Percentiles rank a stretch among this genome's conserved stretches.
These are phyloP conservation scores for Aspergillus fructus DNA, from an alignment of 2,329 filamentous ascomycete species.

Conservation along the genomic window DNA sequence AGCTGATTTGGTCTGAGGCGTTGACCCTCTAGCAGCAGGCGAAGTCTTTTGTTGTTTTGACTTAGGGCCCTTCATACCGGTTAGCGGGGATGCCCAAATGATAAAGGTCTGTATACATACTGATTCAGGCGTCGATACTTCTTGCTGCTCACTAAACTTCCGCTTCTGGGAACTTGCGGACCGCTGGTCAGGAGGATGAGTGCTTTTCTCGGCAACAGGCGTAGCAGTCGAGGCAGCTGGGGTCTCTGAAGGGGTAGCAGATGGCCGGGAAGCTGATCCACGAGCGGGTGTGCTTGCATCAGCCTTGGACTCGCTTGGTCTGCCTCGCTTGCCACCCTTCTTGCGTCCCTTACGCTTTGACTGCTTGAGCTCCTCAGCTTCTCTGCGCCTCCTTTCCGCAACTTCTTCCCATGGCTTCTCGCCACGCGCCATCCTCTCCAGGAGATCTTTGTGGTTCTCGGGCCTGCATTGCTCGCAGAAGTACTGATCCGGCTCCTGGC, in stretches of 20 bases:
- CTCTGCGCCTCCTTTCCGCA: slow-evolving; percentile 62
- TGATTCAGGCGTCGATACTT: slow-evolving; percentile 26
- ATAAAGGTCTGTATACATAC: slow-evolving; percentile 25
- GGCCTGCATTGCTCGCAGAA: slow-evolving; percentile 90
- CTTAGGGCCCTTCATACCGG: slow-evolving; percentile 36
- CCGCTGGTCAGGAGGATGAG: slow-evolving; percentile 21
- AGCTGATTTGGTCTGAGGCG: slow-evolving; percentile 26
- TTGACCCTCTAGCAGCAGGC: slow-evolving; percentile 22
- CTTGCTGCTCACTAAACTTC: slow-evolving; percentile 43
- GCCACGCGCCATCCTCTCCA: slow-evolving; percentile 74
- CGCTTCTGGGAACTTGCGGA: slow-evolving; percentile 42
- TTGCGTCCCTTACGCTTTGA: slow-evolving; percentile 58
- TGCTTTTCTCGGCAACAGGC: slow-evolving; percentile 30
- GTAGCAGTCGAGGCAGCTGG: slow-evolving; percentile 19
- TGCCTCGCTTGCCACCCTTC: slow-evolving; percentile 58
- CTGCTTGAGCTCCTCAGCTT: slow-evolving; percentile 58
- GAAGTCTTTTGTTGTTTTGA: slow-evolving; percentile 43
- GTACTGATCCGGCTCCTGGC: slow-evolving; percentile 79
- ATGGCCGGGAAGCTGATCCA: slow-evolving; percentile 28
- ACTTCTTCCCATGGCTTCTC: slow-evolving; percentile 83
- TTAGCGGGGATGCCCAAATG: slow-evolving; percentile 24
- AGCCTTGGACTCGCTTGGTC: slow-evolving; percentile 61
- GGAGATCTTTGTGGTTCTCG: slow-evolving; percentile 74
- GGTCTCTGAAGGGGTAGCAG: slow-evolving; percentile 18
- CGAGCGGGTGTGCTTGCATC: slow-evolving; percentile 44